Conservation (phyloP, 2,329 filamentous ascomycete species). For the Sclerotinia minor region DNA sequence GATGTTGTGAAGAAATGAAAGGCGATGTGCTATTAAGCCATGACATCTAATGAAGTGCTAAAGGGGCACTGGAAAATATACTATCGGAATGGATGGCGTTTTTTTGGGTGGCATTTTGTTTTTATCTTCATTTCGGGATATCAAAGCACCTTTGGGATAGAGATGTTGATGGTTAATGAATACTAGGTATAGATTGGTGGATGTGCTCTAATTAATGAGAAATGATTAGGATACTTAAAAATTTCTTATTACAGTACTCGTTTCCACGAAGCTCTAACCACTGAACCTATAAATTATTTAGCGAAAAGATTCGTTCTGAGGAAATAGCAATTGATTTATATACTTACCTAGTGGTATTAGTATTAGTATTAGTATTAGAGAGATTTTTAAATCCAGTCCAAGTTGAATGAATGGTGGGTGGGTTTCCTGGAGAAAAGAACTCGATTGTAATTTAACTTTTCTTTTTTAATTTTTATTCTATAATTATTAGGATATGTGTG, state of each 20-base stretch:
- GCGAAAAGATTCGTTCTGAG: not conserved
- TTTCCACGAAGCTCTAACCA: not conserved
- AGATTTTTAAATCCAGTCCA: too few species aligned
- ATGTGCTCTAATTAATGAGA: not conserved
- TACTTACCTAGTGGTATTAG: constrained; percentile 4
- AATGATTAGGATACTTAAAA: not conserved
- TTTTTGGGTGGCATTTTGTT: not conserved
- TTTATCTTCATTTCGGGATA: not conserved
- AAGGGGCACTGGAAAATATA: not conserved
- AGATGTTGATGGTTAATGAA: not conserved
- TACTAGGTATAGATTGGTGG: not conserved
- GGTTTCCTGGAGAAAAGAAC: too few species aligned
- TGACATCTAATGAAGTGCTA: not conserved
- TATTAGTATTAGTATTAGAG: too few species aligned
- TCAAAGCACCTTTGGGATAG: not conserved
- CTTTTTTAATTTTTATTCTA: too few species aligned
- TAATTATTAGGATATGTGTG: too few species aligned
- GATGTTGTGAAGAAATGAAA: constrained; percentile 24
- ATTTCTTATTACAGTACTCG: not conserved
- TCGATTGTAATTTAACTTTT: too few species aligned
- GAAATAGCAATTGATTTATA: not conserved
- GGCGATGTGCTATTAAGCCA: not conserved
- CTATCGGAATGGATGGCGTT: not conserved
- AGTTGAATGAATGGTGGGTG: too few species aligned
- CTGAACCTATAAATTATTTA: too few species aligned